Conservation (phyloP, 768 basidiomycete species). For the Exsudoporus frostii region DNA sequence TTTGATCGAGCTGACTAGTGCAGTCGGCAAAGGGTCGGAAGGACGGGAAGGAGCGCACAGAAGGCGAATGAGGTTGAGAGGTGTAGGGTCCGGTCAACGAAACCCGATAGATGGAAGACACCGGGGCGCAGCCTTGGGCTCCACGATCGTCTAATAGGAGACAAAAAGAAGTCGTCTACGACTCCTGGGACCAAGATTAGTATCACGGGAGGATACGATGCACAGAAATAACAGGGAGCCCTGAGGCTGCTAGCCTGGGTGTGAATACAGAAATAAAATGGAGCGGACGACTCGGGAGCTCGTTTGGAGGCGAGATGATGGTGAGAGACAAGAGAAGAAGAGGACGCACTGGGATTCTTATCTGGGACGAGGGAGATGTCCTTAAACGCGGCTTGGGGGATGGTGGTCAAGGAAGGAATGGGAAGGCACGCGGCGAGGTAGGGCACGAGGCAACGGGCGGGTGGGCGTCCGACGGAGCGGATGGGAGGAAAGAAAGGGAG, state of each 20-base stretch:
- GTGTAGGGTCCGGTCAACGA: conserved; percentile 24
- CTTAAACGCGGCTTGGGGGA: not conserved
- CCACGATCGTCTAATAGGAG: conserved; percentile 7
- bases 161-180: conserved; percentile 5
- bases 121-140: conserved; percentile 16
- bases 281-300: not conserved
- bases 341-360: conserved; percentile 12
- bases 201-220: not conserved
- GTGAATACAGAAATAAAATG: not conserved
- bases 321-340: not conserved
- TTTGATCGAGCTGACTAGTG: not conserved
- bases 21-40: not conserved
- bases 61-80: conserved; percentile 7
- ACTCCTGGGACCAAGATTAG: conserved; percentile 11
- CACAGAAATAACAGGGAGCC: conserved; percentile 7
- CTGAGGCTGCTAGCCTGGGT: not conserved
- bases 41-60: not conserved
- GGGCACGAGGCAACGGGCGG: conserved; percentile 19
- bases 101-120: conserved; percentile 14
- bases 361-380: conserved; percentile 4
- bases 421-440: conserved; percentile 12
- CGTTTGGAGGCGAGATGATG: not conserved
- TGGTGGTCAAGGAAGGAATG: not conserved
- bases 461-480: not conserved
- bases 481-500: no score